A percentile compares a stretch with the other conserved stretches of the same genome.
Conservation (phyloP, 371 early-diverging fungal genomes). For the Nematocida ausubeli region DNA sequence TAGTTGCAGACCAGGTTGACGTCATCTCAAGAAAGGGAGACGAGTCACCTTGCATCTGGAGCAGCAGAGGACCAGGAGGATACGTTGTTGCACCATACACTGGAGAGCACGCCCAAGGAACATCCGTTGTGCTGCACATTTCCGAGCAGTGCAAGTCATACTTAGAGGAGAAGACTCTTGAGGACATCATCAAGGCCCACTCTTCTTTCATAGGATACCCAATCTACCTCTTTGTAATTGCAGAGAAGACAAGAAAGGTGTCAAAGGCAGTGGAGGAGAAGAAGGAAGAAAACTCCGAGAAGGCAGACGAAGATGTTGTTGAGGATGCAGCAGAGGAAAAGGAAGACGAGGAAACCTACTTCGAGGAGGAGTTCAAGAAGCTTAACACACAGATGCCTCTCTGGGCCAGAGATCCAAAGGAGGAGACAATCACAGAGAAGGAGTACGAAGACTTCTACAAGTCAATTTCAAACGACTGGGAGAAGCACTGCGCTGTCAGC, state of each 20-base stretch:
- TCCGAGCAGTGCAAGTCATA: conserved; percentile 83
- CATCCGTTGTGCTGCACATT: conserved; percentile 77
- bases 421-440: conserved; percentile 74
- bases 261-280: conserved; percentile 70
- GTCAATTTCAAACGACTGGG: conserved; percentile 84
- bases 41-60: conserved; percentile 86
- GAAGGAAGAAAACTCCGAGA: not conserved
- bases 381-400: conserved; percentile 75
- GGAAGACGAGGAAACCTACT: conserved; percentile 70
- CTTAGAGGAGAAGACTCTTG: conserved; percentile 74
- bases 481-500: conserved; percentile 79
- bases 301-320: conserved; percentile 68
- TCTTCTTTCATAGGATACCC: conserved; percentile 86
- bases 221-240: conserved; percentile 75
- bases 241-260: conserved; percentile 73
- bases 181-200: conserved; percentile 84
- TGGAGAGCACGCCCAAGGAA: conserved; percentile 78
- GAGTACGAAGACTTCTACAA: conserved; percentile 87
- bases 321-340: conserved; percentile 69
- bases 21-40: conserved; percentile 83
- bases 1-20: conserved; percentile 84
- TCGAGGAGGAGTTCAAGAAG: conserved; percentile 50
- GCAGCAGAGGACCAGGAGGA: conserved; percentile 80
- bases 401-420: conserved; percentile 84
- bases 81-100: conserved; percentile 83